Evolutionary conservation across 1,284 basidiomycete genomes (phyloP), one percentile per base, ranked within the genome.

Genomic region (Rhodotorula sp.): DNA sequence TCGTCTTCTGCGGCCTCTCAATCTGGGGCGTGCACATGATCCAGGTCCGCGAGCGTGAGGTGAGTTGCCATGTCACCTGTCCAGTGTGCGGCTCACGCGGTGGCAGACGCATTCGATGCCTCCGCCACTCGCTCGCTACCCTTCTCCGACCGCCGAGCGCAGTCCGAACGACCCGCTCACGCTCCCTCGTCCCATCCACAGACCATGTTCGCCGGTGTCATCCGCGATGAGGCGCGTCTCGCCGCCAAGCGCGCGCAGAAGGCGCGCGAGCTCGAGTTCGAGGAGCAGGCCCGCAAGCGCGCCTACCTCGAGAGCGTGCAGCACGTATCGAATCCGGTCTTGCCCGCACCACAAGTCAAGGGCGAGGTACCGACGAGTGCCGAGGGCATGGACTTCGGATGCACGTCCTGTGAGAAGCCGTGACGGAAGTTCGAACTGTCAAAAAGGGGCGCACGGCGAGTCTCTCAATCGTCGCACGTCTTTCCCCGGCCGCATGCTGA

Each of bases 1-100:
- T 92, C 63, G 77, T 87, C 13, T 81, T 91, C 64, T 88, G 91
- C 19, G 85, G 85, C 2, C 82, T 88, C 46, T 92, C 91, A 10
- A 88, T 99, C 78, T 95, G 89, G 88, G 92, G 89, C 27, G 96
- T 99, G 10, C 96, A 98, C 81, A 91, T 86, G 78, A 87, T 96
- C 73, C 96, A 99, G 82, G 84, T 87, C 56, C 86, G 88, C 78
- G 95, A 99, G 81, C 89, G 90, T 67, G 88, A 93, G 78, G 95
- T 94, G 63, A 76, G 83, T 78, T 1, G 34, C 2, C 34, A 34
- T 3, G 5, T 34, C 34, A 34, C 34, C 34, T 34, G 5, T 34
- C 34, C 3, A 34, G 34, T 34, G 34, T 34, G 34, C 34, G 34
- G 34, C 34, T 34, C 5, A 34, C 2, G 34, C 34, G 34, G 34